These are phyloP conservation scores for Cylindrotheca fusiformis DNA, from an alignment of 108 stramenopile genomes.

Conservation along the genomic window DNA sequence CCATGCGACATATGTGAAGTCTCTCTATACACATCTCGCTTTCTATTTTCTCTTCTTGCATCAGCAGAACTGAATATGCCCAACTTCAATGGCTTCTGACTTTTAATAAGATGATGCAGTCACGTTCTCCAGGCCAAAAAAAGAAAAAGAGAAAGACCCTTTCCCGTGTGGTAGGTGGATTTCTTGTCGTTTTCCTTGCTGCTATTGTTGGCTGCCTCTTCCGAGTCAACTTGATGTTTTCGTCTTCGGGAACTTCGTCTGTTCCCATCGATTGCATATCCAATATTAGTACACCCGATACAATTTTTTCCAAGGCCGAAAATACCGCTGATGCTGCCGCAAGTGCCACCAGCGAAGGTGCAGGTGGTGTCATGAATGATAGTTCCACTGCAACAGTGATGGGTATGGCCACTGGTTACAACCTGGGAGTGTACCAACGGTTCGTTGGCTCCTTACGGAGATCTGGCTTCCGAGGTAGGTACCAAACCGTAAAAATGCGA, in stretches of 20 bases:
- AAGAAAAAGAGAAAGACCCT: too few relatives aligned
- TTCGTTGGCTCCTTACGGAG: slow-evolving; percentile 70
- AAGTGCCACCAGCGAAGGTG: not conserved
- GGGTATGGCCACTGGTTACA: slow-evolving; percentile 48
- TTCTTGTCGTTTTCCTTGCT: not conserved
- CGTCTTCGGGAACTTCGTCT: too few relatives aligned
- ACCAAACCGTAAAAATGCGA: too few relatives aligned
- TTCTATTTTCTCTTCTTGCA: too few relatives aligned
- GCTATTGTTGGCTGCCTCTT: not conserved
- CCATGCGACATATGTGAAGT: too few relatives aligned
- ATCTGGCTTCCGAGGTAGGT: slow-evolving; percentile 34
- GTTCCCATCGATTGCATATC: not conserved
- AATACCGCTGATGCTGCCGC: not conserved
- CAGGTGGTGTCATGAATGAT: not conserved
- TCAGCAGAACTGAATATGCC: too few relatives aligned
- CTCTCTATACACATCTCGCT: too few relatives aligned
- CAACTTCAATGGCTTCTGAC: too few relatives aligned
- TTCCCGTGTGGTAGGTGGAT: too few relatives aligned
- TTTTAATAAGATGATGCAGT: too few relatives aligned
- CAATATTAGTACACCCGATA: not conserved
- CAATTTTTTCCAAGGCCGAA: not conserved
- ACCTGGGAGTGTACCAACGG: slow-evolving; percentile 28
- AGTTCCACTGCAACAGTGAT: slow-evolving; percentile 23
- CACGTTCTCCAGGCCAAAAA: too few relatives aligned
- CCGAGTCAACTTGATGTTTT: not conserved